Percentiles rank a stretch among this genome's conserved stretches.
phyloP scores from a whole-genome alignment of 1,284 basidiomycete species.

The Trichosporon ovoides region DNA sequence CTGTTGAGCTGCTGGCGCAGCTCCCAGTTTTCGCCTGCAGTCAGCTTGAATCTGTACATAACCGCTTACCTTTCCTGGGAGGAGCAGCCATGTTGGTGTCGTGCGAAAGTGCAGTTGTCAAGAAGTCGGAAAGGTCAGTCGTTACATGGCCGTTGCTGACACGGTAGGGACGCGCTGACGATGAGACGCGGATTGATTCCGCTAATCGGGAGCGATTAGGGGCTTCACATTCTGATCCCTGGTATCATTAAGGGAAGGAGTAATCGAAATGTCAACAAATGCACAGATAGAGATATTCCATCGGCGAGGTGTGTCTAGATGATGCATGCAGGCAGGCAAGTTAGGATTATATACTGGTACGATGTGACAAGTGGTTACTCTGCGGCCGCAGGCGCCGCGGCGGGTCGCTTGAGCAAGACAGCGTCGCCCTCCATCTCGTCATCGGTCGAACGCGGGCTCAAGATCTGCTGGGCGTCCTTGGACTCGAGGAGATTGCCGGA shows the following conservation, averaged over 20 bases:
- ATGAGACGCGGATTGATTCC: conserved; percentile 4
- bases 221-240: too few relatives aligned
- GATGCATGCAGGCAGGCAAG: background rate
- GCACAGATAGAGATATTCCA: too few relatives aligned
- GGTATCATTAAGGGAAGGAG: too few relatives aligned
- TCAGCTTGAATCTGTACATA: background rate
- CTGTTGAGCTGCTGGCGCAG: conserved; percentile 91
- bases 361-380: background rate
- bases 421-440: conserved; percentile 49
- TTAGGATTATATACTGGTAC: background rate
- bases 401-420: conserved; percentile 43
- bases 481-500: background rate
- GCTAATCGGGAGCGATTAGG: background rate
- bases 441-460: conserved; percentile 36
- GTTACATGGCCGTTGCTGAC: too few relatives aligned
- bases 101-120: background rate
- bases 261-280: too few relatives aligned
- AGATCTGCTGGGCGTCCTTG: background rate
- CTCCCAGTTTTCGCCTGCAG: conserved; percentile 80
- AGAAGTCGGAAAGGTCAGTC: background rate
- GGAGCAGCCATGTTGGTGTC: conserved; percentile 27
- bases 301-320: background rate
- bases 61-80: conserved; percentile 28
- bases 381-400: conserved; percentile 4
- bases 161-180: too few relatives aligned